phyloP scores from a whole-genome alignment of 1,284 basidiomycete species.

The Lentinula novae-zelandiae region DNA sequence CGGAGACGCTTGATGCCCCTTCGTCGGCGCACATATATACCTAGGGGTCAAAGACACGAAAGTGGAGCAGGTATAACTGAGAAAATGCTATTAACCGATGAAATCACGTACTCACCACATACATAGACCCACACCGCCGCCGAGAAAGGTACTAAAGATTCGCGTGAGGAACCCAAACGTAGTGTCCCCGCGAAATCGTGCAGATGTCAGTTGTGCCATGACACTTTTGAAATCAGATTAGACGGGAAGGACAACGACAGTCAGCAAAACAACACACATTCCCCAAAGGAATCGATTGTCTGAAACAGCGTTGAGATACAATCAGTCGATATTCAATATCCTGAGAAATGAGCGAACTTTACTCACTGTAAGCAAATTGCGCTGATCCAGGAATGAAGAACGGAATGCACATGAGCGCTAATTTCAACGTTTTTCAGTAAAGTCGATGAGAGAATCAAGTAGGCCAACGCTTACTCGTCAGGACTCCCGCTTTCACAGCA shows the following conservation, averaged over 20 bases:
- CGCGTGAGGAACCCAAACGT: conserved; percentile 64
- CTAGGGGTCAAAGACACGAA: conserved; percentile 28
- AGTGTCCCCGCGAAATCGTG: conserved; percentile 76
- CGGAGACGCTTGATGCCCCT: conserved; percentile 47
- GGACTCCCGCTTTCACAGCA: conserved; percentile 73
- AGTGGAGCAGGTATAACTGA: background rate
- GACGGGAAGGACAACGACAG: background rate
- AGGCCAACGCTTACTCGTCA: conserved; percentile 42
- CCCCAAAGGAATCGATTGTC: conserved; percentile 57
- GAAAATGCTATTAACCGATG: conserved; percentile 7
- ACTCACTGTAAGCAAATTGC: conserved; percentile 55
- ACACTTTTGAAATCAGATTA: conserved; percentile 36
- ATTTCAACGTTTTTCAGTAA: background rate
- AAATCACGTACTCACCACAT: conserved; percentile 52
- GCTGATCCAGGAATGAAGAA: conserved; percentile 53
- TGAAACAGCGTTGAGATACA: conserved; percentile 18
- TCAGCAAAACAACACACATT: conserved; percentile 32
- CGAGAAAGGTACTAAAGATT: conserved; percentile 66
- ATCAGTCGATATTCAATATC: too few species aligned
- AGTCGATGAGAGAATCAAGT: background rate
- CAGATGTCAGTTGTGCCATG: conserved; percentile 68
- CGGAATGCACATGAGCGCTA: conserved; percentile 61
- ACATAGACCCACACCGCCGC: conserved; percentile 63
- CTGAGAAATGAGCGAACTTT: background rate
- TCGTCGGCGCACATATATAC: conserved; percentile 71